Base-by-base conservation (phyloP, 225 moss, liverwort and hornwort genomes). In the Ulota crispa region DNA sequence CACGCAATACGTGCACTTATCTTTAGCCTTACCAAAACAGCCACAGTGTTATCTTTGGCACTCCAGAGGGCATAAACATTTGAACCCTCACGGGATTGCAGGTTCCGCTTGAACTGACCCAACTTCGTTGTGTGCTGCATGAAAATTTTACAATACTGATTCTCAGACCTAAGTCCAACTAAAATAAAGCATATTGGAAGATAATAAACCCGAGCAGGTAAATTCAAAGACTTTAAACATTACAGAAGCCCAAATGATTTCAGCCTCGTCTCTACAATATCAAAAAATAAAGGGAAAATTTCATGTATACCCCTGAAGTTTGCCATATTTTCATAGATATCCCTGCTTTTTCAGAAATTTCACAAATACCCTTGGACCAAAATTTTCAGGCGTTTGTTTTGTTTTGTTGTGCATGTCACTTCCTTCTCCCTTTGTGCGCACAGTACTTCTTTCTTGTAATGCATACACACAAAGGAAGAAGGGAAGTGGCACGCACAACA, bases 41-140 rank as follows among this genome's bases (percentile, higher is more conserved):
- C 94, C 52, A 98, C 82, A 59, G 88, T 90, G 65, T 86, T 94
- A 64, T 87, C 89, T 88, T 93, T 89, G 84, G 89, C 92, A 82
- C 92, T 95, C 98, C 98, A 94, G 80, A 84, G 86, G 37, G 98
- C 98, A 79, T 90, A 91, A 39, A 94, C 76, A 80, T 98, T 98
- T 47, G 88, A 80, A 80, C 98, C 98, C 82, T 95, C 92, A 67
- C 93, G 91, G 53, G 93, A 93, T 73, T 84, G 85, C 19, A 82
- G 77, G 36, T 91, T 90, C 80, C 95, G 87, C 70, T 92, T 89
- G 78, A 87, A 87, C 85, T 93, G 87, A 52, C 98, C 98, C 81
- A 98, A 89, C 81, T 92, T 98, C 37, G 91, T 91, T 76, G 93
- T 95, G 87, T 98, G 94, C 95, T 98, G 95, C 86, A 86, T 72